Evolutionary conservation across 768 basidiomycete genomes (phyloP), one percentile per base, ranked within the genome.

Genomic region (Mycena leptocephala): DNA sequence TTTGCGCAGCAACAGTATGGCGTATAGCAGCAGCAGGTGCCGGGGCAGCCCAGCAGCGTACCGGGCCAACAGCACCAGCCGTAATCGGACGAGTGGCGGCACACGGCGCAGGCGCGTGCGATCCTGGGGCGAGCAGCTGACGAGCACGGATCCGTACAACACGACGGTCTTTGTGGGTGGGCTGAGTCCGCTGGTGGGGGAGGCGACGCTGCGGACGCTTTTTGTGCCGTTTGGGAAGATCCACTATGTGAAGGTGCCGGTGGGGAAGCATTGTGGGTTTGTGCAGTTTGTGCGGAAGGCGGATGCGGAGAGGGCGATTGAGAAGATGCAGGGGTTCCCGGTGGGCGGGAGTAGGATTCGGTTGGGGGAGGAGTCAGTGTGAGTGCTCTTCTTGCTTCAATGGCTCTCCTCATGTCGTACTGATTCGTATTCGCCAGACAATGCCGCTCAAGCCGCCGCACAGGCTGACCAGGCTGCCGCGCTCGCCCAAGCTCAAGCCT

Each of bases 241-340:
- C 70, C 95, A 97, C 83, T 97, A 97, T 81, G 96, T 96, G 82
- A 98, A 97, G 85, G 97, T 98, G n/a, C 97, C 97, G 16, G 94
- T 96, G 55, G 96, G 96, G 64, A 98, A 98, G 81, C 95, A 97
- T 77, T 98, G 97, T 80, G 97, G 97, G 1, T 98, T 98, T 81
- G 97, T 98, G 56, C 97, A 98, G 85, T 98, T 96, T 80, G 95
- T 98, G 32, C 91, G 94, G 78, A 97, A 98, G 84, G 92, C 92
- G 13, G 97, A 98, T 84, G 97, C 97, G 14, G 96, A 97, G 84
- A 89, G 92, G 43, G 96, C 97, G 11, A 98, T 98, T 75, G 95
- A 97, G 85, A 96, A 96, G 85, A 97, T 98, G 97, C 97, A 98
- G 87, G 97, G 96, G 30, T 98, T 97, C 83, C 96, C 96, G 5